These are phyloP conservation scores for Phoenix roebelenii DNA, from an alignment of 176 grass and related monocot species.

Conservation along the genomic window DNA sequence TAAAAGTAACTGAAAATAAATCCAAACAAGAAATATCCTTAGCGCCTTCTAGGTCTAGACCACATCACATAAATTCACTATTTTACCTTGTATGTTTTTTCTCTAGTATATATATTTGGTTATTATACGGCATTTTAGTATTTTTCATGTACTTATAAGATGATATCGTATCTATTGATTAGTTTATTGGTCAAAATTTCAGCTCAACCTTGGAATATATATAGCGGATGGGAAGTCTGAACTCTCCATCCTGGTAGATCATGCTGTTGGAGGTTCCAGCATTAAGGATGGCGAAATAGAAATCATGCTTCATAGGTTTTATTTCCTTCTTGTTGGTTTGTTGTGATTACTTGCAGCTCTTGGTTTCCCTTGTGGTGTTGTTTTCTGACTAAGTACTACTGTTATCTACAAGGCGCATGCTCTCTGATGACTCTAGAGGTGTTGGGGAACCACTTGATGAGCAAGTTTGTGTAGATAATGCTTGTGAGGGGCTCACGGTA, in stretches of 20 bases:
- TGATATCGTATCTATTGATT: conserved; percentile 1
- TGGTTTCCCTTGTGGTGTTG: neutral
- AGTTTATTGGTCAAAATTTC: conserved; percentile 18
- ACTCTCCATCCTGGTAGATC: conserved; percentile 78
- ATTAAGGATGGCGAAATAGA: conserved; percentile 84
- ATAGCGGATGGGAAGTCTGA: conserved; percentile 64
- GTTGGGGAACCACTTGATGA: conserved; percentile 66
- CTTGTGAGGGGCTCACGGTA: conserved; percentile 70
- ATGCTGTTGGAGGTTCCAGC: conserved; percentile 78
- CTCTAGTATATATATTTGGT: no score
- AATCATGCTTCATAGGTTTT: conserved; percentile 88
- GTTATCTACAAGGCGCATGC: conserved; percentile 41
- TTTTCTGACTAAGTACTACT: neutral
- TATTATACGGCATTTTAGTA: no score
- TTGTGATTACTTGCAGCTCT: neutral
- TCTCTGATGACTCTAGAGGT: conserved; percentile 52
- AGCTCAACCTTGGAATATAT: conserved; percentile 81
- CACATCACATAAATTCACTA: no score
- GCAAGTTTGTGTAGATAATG: conserved; percentile 44
- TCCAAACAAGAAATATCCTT: no score
- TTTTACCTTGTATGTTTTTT: no score
- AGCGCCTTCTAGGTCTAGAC: no score
- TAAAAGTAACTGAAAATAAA: no score
- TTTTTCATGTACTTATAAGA: conserved; percentile 1
- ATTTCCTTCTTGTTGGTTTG: neutral